phyloP scores from a whole-genome alignment of 495 filamentous ascomycete genomes.

The Penicillium atrosanguineum region DNA sequence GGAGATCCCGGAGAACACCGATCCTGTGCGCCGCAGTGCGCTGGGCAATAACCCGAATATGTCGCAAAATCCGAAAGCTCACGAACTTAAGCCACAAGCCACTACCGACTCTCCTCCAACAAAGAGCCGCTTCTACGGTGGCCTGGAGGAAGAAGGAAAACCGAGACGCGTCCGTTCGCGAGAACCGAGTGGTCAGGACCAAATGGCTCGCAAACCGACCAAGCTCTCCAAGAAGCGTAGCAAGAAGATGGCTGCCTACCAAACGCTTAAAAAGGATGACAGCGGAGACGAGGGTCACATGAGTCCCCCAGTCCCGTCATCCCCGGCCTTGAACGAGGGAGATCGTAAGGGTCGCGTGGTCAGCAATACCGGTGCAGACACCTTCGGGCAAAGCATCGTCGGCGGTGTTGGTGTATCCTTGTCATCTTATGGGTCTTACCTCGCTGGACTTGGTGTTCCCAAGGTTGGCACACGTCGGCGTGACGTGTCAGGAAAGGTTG shows the following conservation, averaged over 20 bases:
- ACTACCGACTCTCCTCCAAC: conserved; percentile 19
- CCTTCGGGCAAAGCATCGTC: conserved; percentile 8
- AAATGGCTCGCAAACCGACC: conserved; percentile 21
- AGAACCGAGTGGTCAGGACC: conserved; percentile 22
- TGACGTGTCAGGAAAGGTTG: conserved; percentile 80
- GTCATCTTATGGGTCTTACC: conserved; percentile 59
- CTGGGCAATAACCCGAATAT: conserved; percentile 38
- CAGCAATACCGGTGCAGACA: conserved; percentile 51
- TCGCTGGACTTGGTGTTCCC: conserved; percentile 43
- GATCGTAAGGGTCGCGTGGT: conserved; percentile 49
- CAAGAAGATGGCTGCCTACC: conserved; percentile 35
- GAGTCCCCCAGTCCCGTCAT: conserved; percentile 13
- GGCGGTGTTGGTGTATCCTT: conserved; percentile 24
- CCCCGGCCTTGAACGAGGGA: conserved; percentile 28
- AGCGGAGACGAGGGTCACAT: conserved; percentile 22
- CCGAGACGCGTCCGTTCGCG: conserved; percentile 24
- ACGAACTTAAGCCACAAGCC: conserved; percentile 13
- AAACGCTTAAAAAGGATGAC: conserved; percentile 36
- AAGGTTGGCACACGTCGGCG: conserved; percentile 40
- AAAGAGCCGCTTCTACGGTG: conserved; percentile 39
- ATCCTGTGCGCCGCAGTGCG: conserved; percentile 26
- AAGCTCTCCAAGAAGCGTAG: conserved; percentile 35
- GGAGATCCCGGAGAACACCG: conserved; percentile 22
- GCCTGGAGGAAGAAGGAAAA: conserved; percentile 26
- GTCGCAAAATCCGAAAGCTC: conserved; percentile 25